Evolutionary conservation across 495 filamentous ascomycete genomes (phyloP).

Genomic region (Penicillium flavigenum): DNA sequence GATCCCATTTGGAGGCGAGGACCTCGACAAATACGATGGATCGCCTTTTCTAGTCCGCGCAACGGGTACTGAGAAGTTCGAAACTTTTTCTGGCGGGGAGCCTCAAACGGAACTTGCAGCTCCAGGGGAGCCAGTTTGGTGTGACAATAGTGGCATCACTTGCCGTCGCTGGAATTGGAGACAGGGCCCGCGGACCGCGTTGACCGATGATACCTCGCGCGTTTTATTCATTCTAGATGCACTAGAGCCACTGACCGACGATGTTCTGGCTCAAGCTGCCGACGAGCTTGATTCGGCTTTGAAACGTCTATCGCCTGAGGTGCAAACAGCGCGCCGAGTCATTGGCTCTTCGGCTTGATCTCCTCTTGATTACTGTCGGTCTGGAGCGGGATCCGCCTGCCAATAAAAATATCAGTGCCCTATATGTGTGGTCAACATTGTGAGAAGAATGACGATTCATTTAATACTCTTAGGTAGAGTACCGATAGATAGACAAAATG

Average conservation of each 20-base stretch:
- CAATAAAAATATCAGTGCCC: neutral
- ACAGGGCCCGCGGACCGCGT: slow-evolving; percentile 31
- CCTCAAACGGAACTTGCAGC: slow-evolving; percentile 20
- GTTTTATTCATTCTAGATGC: slow-evolving; percentile 33
- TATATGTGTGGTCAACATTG: neutral
- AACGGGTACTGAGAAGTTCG: slow-evolving; percentile 29
- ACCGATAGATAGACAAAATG: no score
- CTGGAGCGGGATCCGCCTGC: neutral
- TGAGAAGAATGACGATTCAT: neutral
- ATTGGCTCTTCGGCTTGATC: neutral
- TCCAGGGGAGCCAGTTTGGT: slow-evolving; percentile 33
- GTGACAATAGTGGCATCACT: slow-evolving; percentile 31
- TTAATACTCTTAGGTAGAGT: no score
- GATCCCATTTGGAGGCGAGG: slow-evolving; percentile 35
- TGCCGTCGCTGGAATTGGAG: slow-evolving; percentile 38
- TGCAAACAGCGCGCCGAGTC: slow-evolving; percentile 4
- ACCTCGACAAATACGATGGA: slow-evolving; percentile 35
- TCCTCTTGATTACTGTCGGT: neutral
- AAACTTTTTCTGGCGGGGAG: slow-evolving; percentile 27
- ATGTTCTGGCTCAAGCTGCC: slow-evolving; percentile 13
- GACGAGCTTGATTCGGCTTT: slow-evolving; percentile 19
- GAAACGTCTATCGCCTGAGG: slow-evolving; percentile 14
- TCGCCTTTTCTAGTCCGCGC: slow-evolving; percentile 31
- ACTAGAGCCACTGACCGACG: slow-evolving; percentile 18
- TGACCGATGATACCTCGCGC: slow-evolving; percentile 28